A percentile compares a stretch with the other conserved stretches of the same genome.
Evolutionary conservation across 352 stramenopile genomes (phyloP).

Genomic region (Globisporangium rhizosaccharum): DNA sequence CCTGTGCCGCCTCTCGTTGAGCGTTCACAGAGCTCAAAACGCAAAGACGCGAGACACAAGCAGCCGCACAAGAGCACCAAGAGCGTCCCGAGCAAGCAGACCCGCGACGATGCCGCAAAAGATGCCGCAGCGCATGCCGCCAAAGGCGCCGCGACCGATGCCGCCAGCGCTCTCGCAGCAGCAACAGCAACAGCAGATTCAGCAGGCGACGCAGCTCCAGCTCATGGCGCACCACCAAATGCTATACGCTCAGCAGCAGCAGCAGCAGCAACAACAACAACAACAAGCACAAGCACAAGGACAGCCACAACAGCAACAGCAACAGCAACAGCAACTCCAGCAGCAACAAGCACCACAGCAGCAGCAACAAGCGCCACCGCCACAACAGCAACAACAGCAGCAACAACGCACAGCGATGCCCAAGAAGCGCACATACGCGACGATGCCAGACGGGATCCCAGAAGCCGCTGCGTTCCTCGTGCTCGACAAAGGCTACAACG

Average conservation of each 20-base stretch:
- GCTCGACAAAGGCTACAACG: conserved; percentile 3
- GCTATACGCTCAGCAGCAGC: not conserved
- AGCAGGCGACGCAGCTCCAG: not conserved
- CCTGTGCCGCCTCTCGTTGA: not conserved
- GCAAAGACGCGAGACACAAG: conserved; percentile 1
- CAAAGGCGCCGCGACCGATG: not conserved
- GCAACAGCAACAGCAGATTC: not conserved
- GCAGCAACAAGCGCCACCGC: not conserved
- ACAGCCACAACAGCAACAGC: not conserved
- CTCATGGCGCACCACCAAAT: not conserved
- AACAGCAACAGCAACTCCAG: not conserved
- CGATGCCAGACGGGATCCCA: conserved; percentile 6
- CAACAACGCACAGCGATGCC: not conserved
- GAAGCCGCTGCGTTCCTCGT: conserved; percentile 9
- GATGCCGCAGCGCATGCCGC: conserved; percentile 1
- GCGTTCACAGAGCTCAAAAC: not conserved
- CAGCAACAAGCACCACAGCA: not conserved
- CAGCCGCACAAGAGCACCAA: not conserved
- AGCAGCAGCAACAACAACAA: not conserved
- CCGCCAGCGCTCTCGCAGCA: not conserved
- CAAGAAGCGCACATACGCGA: conserved; percentile 6
- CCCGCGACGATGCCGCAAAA: not conserved
- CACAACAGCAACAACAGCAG: not conserved
- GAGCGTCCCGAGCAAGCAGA: too few species aligned
- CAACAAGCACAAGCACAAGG: not conserved